Evolutionary conservation across 768 basidiomycete genomes (phyloP).

Genomic region (Leccinum fibrillosum): DNA sequence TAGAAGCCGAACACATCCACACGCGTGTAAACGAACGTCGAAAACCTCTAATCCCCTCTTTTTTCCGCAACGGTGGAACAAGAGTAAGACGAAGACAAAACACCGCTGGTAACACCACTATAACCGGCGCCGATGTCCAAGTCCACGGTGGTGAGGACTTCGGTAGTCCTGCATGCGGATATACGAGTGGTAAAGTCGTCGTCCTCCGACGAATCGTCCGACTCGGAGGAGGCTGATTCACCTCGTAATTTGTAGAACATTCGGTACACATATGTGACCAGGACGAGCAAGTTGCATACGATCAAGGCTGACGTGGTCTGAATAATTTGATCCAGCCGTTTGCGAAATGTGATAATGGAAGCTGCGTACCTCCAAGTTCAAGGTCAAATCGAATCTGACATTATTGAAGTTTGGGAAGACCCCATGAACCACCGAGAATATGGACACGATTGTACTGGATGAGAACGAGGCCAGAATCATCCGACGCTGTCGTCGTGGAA

Average conservation of each 20-base stretch:
- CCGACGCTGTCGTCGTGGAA: conserved; percentile 11
- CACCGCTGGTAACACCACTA: not conserved
- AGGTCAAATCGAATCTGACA: not conserved
- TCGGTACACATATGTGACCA: conserved; percentile 12
- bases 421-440: not conserved
- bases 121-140: not conserved
- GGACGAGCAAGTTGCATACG: conserved; percentile 15
- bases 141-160: conserved; percentile 8
- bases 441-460: conserved; percentile 5
- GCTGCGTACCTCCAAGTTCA: not conserved
- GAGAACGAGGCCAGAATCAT: conserved; percentile 17
- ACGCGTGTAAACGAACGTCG: no score
- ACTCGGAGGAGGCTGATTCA: not conserved
- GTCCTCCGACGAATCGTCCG: not conserved
- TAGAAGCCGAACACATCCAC: no score
- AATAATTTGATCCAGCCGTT: not conserved
- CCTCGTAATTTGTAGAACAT: not conserved
- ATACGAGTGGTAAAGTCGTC: conserved; percentile 13
- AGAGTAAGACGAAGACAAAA: not conserved
- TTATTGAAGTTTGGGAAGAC: not conserved
- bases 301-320: not conserved
- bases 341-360: not conserved
- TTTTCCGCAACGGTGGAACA: not conserved
- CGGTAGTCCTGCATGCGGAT: not conserved
- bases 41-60: not conserved